phyloP scores from a whole-genome alignment of 2,329 filamentous ascomycete genomes.

The Ophiosphaerella korrae region DNA sequence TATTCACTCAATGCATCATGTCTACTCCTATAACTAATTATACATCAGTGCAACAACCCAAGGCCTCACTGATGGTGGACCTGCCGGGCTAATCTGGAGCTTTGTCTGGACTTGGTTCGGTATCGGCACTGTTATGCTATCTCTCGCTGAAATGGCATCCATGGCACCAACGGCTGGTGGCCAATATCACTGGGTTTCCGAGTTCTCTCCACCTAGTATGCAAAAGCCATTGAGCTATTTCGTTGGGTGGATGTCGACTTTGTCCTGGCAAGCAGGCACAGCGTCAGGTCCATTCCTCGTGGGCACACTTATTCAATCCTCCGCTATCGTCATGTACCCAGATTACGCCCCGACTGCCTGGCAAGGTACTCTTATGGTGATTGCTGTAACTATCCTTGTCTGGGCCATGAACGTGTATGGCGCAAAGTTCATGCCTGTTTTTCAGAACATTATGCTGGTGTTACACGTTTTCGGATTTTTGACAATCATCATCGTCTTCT shows the following conservation, averaged over 20 bases:
- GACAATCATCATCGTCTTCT: slow-evolving; percentile 49
- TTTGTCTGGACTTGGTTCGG: slow-evolving; percentile 44
- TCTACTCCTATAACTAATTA: neutral
- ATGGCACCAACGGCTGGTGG: slow-evolving; percentile 44
- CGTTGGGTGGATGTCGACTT: slow-evolving; percentile 55
- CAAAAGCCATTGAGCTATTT: slow-evolving; percentile 37
- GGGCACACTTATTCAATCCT: slow-evolving; percentile 55
- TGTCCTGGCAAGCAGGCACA: slow-evolving; percentile 58
- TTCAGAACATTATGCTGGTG: slow-evolving; percentile 44
- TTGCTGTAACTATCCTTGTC: slow-evolving; percentile 52
- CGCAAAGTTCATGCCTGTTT: slow-evolving; percentile 36
- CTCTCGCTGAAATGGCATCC: slow-evolving; percentile 43
- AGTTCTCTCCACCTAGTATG: slow-evolving; percentile 35
- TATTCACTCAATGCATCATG: neutral
- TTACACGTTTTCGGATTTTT: slow-evolving; percentile 54
- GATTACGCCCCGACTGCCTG: slow-evolving; percentile 51
- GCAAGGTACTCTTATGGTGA: slow-evolving; percentile 57
- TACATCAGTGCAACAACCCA: slow-evolving; percentile 29
- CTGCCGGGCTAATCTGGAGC: slow-evolving; percentile 42
- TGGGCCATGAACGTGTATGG: slow-evolving; percentile 50
- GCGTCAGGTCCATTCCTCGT: slow-evolving; percentile 56
- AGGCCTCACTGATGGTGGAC: slow-evolving; percentile 39
- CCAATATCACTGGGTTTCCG: slow-evolving; percentile 45
- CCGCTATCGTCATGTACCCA: slow-evolving; percentile 50
- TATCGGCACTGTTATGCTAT: slow-evolving; percentile 38